These are phyloP conservation scores for Stemphylium lycopersici DNA, from an alignment of 2,329 filamentous ascomycete genomes.

Conservation along the genomic window DNA sequence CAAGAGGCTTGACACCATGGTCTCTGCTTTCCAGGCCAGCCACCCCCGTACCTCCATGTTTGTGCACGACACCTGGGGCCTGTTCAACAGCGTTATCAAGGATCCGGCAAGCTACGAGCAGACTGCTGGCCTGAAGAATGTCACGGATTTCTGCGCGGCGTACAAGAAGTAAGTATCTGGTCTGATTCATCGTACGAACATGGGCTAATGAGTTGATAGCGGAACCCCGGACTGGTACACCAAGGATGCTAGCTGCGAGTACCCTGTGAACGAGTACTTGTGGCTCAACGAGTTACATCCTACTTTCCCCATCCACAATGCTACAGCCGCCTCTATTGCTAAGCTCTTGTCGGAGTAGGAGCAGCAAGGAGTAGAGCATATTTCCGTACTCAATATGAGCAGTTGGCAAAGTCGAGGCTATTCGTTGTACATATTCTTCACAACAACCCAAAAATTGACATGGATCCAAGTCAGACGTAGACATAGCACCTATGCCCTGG, in stretches of 20 bases:
- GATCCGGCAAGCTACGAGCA: slow-evolving; percentile 57
- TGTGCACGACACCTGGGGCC: slow-evolving; percentile 58
- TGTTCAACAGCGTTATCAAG: slow-evolving; percentile 62
- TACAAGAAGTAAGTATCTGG: slow-evolving; percentile 56
- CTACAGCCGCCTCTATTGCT: slow-evolving; percentile 56
- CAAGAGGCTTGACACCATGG: slow-evolving; percentile 51
- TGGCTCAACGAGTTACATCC: slow-evolving; percentile 70
- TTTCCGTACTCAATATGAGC: neutral
- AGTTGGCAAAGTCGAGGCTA: too few relatives aligned
- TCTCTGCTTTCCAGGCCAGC: slow-evolving; percentile 46
- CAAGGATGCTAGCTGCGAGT: slow-evolving; percentile 54
- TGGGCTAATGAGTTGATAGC: slow-evolving; percentile 23
- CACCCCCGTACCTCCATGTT: slow-evolving; percentile 54
- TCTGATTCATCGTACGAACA: neutral
- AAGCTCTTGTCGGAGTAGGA: slow-evolving; percentile 23
- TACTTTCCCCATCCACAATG: slow-evolving; percentile 67
- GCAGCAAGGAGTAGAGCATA: neutral
- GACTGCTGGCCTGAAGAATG: slow-evolving; percentile 62
- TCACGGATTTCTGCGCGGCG: slow-evolving; percentile 60
- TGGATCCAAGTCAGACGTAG: too few relatives aligned
- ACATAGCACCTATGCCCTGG: neutral
- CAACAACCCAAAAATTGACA: neutral
- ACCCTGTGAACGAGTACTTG: slow-evolving; percentile 67
- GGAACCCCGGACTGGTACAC: slow-evolving; percentile 50
- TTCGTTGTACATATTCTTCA: neutral